Base-by-base conservation (phyloP, 2,329 filamentous ascomycete species). In the Aspergillus hortae region DNA sequence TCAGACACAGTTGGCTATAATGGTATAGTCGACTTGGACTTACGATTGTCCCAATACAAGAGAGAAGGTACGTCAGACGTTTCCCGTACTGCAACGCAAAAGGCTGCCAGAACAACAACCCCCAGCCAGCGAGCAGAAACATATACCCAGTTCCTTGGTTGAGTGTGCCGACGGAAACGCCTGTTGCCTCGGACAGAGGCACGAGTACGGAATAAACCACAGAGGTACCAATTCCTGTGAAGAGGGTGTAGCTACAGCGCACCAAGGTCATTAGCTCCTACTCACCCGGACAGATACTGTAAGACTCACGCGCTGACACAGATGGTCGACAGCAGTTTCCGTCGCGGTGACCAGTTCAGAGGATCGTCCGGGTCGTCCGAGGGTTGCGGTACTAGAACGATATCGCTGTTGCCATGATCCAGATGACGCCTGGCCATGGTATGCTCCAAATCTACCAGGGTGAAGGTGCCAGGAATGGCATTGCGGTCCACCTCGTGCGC, bases 351-450 rank as follows among this genome's bases (percentile, higher is more conserved):
- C 75, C 75, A 77, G 44, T 77, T 77, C 45, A 78, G 59, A 11
- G 75, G 75, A 55, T 78, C 76, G 49, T 78, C 73, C 1, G 74
- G 74, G 54, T 79, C 73, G 38, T 63, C 58, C 1, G 74, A 77
- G 0, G 76, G 77, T 2, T 66, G 60, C 1, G 75, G 75, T 1
- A 75, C 67, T 3, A 77, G 63, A 2, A 76, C 66, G 43, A 77
- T 73, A 40, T 75, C 72, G 21, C 55, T 46, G 32, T 70, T 58
- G 0, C 64, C 63, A 12, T 49, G 42, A 10, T 63, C 59, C 17
- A 67, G 51, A 59, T 70, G 65, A 14, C 66, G 65, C 5, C 63
- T 61, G 6, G 63, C 55, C 32, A 72, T 49, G 15, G 66, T 67
- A 56, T 71, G 66, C 4, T 70, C 61, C 6, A 71, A 53, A 53